These are phyloP conservation scores for Phlegmacium glaucopus DNA, from an alignment of 768 basidiomycete species.

Conservation along the genomic window DNA sequence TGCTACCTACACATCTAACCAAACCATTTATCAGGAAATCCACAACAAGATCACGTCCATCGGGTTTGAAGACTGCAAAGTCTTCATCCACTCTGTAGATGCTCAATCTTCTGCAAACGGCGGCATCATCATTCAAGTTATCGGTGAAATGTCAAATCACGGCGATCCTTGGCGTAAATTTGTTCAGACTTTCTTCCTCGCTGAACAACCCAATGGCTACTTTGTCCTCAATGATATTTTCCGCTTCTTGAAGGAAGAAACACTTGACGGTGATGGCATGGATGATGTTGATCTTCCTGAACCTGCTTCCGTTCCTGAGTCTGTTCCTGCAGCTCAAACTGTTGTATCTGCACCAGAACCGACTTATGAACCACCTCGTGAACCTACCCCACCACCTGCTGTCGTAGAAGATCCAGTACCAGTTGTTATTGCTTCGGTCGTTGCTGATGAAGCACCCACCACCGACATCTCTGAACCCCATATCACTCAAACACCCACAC, in stretches of 20 bases:
- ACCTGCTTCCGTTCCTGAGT: constrained; percentile 24
- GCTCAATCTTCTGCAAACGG: constrained; percentile 92
- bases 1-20: background rate
- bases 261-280: constrained; percentile 74
- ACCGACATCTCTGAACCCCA: constrained; percentile 37
- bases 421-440: constrained; percentile 23
- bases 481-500: constrained; percentile 31
- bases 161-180: constrained; percentile 95
- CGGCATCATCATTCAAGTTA: constrained; percentile 98
- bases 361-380: constrained; percentile 27
- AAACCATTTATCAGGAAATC: constrained; percentile 69
- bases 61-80: constrained; percentile 95
- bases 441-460: constrained; percentile 37
- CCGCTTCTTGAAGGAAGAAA: constrained; percentile 97
- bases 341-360: constrained; percentile 34
- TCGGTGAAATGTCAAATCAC: constrained; percentile 97
- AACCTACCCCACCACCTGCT: constrained; percentile 39
- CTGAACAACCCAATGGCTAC: constrained; percentile 98
- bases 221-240: constrained; percentile 99
- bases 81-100: constrained; percentile 98
- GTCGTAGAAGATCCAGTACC: constrained; percentile 17
- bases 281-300: constrained; percentile 40
- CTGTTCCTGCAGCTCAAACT: constrained; percentile 17
- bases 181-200: constrained; percentile 99
- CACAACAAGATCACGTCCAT: constrained; percentile 94